Evolutionary conservation across 1,284 basidiomycete species (phyloP), one percentile per base, ranked within the genome.

Genomic region (Violaceomyces palustris): DNA sequence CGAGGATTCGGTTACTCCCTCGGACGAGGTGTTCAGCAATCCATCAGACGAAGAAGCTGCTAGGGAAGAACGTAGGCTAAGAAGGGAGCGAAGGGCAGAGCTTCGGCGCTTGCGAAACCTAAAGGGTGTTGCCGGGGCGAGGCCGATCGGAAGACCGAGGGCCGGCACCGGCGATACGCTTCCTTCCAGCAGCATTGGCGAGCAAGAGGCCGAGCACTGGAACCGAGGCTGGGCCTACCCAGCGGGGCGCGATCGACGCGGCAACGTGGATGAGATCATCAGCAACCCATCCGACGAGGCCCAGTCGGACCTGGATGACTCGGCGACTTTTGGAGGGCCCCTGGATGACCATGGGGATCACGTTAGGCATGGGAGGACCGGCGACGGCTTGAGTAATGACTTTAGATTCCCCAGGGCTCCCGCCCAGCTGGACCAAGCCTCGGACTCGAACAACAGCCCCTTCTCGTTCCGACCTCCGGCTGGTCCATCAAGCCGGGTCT

Each of bases 31-130:
- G 26, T 68, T 45, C 48, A 65, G 63, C 55, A 68, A 68, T 29
- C 65, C 65, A 2, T 68, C 65, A 1, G 65, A 68, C 26, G 63
- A 66, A 32, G 66, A 67, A 31, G 59, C 52, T 1, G 64, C 64
- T 10, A 46, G 57, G 9, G 40, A 60, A 25, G 53, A 49, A 36
- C 41, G 61, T 4, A 45, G 44, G 21, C 19, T 61, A 25, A 49
- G 60, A 9, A 39, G 60, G 18, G 49, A 55, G 37, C 45, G 38
- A 23, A 50, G 54, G 19, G 55, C 58, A 2, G 52, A 54, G 8
- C 35, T 41, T 17, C 47, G 50, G 1, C n/a, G n/a, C n/a, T n/a
- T n/a, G n/a, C n/a, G n/a, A n/a, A n/a, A n/a, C n/a, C n/a, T n/a
- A n/a, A n/a, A n/a, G n/a, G n/a, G n/a, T n/a, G n/a, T n/a, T n/a